Base-by-base conservation (phyloP, 2,329 filamentous ascomycete species). In the Cryphonectria japonica region DNA sequence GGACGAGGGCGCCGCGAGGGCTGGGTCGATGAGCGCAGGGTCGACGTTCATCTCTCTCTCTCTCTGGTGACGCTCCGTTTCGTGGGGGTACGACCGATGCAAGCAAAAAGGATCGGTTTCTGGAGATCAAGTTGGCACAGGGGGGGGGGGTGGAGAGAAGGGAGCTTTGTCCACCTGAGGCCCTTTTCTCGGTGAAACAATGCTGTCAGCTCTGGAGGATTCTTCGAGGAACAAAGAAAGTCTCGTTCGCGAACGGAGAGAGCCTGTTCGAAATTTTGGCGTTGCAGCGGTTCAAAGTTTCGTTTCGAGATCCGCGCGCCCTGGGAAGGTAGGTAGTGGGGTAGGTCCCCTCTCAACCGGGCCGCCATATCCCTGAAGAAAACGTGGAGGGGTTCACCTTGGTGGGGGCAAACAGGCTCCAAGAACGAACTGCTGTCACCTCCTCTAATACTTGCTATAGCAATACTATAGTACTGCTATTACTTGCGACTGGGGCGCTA, bases 11-110 rank as follows among this genome's bases (percentile, higher is more conserved):
- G 57, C 66, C 46, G 69, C 69, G 63, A 73, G 64, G 32, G 71
- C 67, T 9, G 71, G 71, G 59, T 73, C 71, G 66, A 72, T 71
- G 37, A 71, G 54, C 29, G 16, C 26, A 9, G 69, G 37, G 34
- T 72, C 71, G 54, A 71, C 46, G 54, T 69, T 66, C 71, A 73
- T 73, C 37, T 65, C 19, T 34, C 14, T 57, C 11, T 29, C 26
- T 29, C 11, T 29, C 8, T 13, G 50, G 50, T 7, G 50, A 26
- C 11, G n/a, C 29, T 8, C 41, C 14, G 41, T 43, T 43, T 13
- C 41, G 41, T 39, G 14, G 43, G 46, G 46, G 2, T 50, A 50
- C 1, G 46, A 13, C 16, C 8, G 46, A 50, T 50, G 22, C 3
- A 50, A 19, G 46, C 22, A 50, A 22, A 22, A 22, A 46, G 29